phyloP scores from a whole-genome alignment of 2,329 filamentous ascomycete species.

The Fusarium subglutinans region DNA sequence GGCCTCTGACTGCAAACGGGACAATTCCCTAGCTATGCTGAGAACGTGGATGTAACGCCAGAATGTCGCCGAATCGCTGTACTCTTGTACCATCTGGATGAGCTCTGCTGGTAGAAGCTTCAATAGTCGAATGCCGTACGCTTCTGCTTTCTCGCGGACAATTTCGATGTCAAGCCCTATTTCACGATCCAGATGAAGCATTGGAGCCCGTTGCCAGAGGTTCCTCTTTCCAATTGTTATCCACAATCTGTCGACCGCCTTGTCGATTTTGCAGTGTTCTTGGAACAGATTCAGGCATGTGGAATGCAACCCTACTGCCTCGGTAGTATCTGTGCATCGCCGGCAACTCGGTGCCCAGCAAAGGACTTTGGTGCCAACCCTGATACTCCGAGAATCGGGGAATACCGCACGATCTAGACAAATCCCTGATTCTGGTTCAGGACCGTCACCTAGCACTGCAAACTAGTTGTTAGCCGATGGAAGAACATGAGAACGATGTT shows the following conservation, averaged over 20 bases:
- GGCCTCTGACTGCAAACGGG: background rate
- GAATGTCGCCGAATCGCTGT: background rate
- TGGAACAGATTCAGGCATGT: background rate
- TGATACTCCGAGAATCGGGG: background rate
- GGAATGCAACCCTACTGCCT: background rate
- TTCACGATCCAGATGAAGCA: background rate
- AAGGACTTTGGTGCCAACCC: background rate
- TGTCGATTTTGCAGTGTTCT: background rate
- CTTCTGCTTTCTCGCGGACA: constrained; percentile 6
- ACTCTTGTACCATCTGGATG: constrained; percentile 1
- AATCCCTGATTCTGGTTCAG: background rate
- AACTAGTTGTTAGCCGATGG: background rate
- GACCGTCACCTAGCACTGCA: background rate
- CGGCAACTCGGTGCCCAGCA: constrained; percentile 3
- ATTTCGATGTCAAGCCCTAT: background rate
- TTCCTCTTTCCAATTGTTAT: background rate
- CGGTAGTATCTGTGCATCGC: background rate
- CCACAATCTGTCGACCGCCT: constrained; percentile 3
- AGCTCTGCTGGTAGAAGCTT: background rate
- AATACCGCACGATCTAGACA: background rate
- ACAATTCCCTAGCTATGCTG: background rate
- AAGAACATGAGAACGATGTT: rapidly evolving
- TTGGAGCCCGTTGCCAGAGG: constrained; percentile 2
- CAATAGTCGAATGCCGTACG: background rate
- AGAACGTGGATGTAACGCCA: constrained; percentile 6